A percentile compares a stretch with the other conserved stretches of the same genome.
Conservation (phyloP, 768 basidiomycete species). For the Cubamyces sp. region DNA sequence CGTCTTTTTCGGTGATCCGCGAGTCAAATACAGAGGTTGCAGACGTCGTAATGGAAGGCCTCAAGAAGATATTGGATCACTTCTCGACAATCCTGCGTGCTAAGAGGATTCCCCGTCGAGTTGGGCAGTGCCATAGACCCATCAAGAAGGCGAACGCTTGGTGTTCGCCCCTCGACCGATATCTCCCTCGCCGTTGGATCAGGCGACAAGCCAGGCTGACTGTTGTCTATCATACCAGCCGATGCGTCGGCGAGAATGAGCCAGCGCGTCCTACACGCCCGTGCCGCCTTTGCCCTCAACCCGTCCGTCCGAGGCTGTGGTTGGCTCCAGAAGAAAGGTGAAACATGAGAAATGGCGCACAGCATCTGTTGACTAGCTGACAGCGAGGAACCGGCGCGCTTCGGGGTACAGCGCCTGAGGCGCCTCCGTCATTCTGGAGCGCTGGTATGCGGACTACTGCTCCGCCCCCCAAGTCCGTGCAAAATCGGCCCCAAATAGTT, state of each 20-base stretch:
- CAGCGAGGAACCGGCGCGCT: slow-evolving; percentile 1
- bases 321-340: background rate
- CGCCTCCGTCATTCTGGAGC: background rate
- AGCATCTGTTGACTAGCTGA: background rate
- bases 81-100: slow-evolving; percentile 14
- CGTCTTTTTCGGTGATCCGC: background rate
- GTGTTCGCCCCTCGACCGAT: background rate
- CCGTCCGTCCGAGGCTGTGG: slow-evolving; percentile 7
- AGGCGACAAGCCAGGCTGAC: background rate
- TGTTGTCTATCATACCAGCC: background rate
- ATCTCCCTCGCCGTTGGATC: background rate
- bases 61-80: background rate
- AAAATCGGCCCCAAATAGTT: background rate
- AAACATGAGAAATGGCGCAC: slow-evolving; percentile 8
- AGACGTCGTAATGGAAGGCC: slow-evolving; percentile 3
- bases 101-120: background rate
- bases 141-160: too few species aligned
- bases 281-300: background rate
- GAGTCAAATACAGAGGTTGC: background rate
- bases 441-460: background rate
- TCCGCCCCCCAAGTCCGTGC: too few species aligned
- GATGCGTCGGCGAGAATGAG: background rate
- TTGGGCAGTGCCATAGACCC: background rate
- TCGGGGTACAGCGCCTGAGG: background rate
- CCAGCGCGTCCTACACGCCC: background rate